Evolutionary conservation across 495 filamentous ascomycete genomes (phyloP).

Genomic region (Penicillium tannophilum): DNA sequence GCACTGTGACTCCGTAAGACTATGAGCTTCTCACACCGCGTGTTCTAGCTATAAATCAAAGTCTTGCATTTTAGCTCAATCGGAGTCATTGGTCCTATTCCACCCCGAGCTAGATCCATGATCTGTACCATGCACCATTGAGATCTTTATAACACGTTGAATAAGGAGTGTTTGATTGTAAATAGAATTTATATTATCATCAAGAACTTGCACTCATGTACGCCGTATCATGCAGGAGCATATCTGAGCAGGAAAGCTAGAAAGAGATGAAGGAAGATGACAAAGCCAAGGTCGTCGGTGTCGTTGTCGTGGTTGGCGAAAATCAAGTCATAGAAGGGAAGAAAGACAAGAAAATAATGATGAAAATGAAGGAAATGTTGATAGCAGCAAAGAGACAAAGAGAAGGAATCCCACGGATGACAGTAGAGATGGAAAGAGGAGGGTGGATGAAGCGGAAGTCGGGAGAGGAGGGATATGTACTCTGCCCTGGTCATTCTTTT

Average conservation of each 20-base stretch:
- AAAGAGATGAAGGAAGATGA: slow-evolving; percentile 11
- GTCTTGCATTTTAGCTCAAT: neutral
- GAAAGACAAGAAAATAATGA: neutral
- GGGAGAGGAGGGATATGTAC: neutral
- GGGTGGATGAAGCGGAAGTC: slow-evolving; percentile 1
- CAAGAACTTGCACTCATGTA: slow-evolving; percentile 29
- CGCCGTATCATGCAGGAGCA: slow-evolving; percentile 33
- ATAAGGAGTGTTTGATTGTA: neutral
- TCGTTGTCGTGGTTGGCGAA: slow-evolving; percentile 14
- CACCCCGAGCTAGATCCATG: too few species aligned
- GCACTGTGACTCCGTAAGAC: neutral
- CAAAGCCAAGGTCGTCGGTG: slow-evolving; percentile 8
- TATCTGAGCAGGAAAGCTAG: slow-evolving; percentile 21
- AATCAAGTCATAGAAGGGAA: slow-evolving; percentile 15
- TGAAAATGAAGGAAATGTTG: slow-evolving; percentile 10
- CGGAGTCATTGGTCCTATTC: neutral
- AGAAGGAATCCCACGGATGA: slow-evolving; percentile 3
- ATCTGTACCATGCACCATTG: neutral
- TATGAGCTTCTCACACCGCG: neutral
- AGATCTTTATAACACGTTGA: neutral
- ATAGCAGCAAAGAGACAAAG: slow-evolving; percentile 5
- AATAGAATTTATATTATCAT: slow-evolving; percentile 14
- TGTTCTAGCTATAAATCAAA: neutral
- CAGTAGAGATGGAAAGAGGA: neutral
- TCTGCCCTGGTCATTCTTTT: slow-evolving; percentile 5